Conservation (phyloP, 1,139 yeast species). For the Yamadazyma aaseri region DNA sequence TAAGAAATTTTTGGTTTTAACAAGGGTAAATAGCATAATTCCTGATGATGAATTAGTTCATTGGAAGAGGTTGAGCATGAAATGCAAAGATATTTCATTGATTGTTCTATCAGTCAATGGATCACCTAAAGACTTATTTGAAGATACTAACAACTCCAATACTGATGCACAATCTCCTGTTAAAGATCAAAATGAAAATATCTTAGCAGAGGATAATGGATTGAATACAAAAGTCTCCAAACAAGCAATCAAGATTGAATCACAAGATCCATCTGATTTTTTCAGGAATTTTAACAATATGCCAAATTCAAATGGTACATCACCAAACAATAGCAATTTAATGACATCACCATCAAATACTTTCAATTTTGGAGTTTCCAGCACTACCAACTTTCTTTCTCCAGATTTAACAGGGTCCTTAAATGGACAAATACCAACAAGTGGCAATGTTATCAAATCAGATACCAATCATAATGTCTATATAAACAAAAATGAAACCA, state of each 20-base stretch:
- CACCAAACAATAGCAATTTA: conserved; percentile 24
- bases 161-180: not conserved
- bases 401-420: conserved; percentile 24
- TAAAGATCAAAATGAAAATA: too few species aligned
- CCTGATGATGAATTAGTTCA: conserved; percentile 79
- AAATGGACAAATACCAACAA: conserved; percentile 8
- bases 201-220: too few species aligned
- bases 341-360: conserved; percentile 38
- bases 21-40: conserved; percentile 67
- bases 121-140: conserved; percentile 55
- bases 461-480: not conserved
- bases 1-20: conserved; percentile 61
- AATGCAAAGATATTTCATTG: conserved; percentile 60
- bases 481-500: conserved; percentile 10
- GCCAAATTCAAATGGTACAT: conserved; percentile 22
- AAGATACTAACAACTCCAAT: conserved; percentile 2
- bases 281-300: conserved; percentile 17
- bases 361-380: conserved; percentile 12
- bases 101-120: conserved; percentile 74
- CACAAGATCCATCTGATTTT: conserved; percentile 13
- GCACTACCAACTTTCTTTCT: conserved; percentile 24
- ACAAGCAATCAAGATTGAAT: conserved; percentile 4
- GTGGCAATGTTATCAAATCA: conserved; percentile 1
- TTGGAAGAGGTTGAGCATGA: conserved; percentile 67
- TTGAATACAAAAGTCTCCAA: too few species aligned